These are phyloP conservation scores for Erysimum cheiri DNA, from an alignment of 441 rosid genomes.

Conservation along the genomic window DNA sequence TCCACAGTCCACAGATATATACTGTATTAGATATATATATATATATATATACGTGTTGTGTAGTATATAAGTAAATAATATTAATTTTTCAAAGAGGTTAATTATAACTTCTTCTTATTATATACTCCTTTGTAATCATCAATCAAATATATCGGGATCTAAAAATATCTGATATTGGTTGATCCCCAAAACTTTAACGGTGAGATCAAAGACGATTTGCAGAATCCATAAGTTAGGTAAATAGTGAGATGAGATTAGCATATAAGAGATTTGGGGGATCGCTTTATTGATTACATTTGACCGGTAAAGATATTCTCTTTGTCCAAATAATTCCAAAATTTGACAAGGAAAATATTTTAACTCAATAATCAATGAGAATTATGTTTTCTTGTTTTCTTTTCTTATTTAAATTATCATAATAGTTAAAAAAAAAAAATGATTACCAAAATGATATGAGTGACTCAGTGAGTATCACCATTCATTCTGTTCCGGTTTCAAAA, in stretches of 20 bases:
- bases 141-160: slow-evolving; percentile 38
- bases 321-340: slow-evolving; percentile 35
- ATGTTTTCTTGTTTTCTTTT: no score
- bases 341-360: not conserved
- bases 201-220: slow-evolving; percentile 41
- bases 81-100: not conserved
- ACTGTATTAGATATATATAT: no score
- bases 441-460: not conserved
- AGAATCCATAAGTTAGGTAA: slow-evolving; percentile 41
- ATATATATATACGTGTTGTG: no score
- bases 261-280: slow-evolving; percentile 39
- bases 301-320: slow-evolving; percentile 41
- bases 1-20: slow-evolving; percentile 5
- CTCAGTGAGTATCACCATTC: no score
- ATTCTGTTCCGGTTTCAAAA: not conserved
- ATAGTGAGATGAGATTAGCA: slow-evolving; percentile 37
- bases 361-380: not conserved
- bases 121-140: not conserved
- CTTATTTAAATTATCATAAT: no score
- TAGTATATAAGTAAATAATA: not conserved
- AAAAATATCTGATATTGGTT: slow-evolving; percentile 26
- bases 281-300: slow-evolving; percentile 40
- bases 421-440: no score
- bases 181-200: slow-evolving; percentile 42
- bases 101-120: not conserved